Evolutionary conservation across 106 monocot species (phyloP).

Genomic region (Dendrobium nobile): DNA sequence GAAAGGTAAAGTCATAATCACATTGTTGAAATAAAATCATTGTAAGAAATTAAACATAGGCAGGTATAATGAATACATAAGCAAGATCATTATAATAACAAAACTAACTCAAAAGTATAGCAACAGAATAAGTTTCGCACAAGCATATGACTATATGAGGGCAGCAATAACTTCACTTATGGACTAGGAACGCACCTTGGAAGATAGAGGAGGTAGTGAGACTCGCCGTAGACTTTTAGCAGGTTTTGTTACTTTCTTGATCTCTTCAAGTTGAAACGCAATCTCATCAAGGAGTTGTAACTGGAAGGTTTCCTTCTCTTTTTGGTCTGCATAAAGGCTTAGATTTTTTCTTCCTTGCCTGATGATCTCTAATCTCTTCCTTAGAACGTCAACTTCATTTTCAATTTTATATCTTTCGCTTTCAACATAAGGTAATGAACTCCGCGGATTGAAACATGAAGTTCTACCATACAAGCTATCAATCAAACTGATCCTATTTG

Average conservation of each 20-base stretch:
- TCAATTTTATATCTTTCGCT: conserved; percentile 47
- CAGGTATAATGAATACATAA: neutral
- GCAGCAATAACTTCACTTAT: neutral
- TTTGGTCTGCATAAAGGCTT: conserved; percentile 28
- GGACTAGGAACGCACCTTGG: conserved; percentile 25
- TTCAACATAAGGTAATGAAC: conserved; percentile 44
- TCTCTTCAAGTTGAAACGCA: conserved; percentile 44
- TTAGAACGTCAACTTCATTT: conserved; percentile 62
- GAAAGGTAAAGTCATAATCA: neutral
- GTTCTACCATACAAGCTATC: conserved; percentile 10
- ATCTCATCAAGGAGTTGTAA: conserved; percentile 64
- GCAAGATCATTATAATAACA: neutral
- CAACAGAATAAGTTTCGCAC: neutral
- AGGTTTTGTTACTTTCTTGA: conserved; percentile 32
- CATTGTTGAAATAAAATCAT: neutral
- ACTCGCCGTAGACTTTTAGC: conserved; percentile 17
- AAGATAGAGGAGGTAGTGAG: conserved; percentile 43
- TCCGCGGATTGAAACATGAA: conserved; percentile 22
- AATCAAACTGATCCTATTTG: conserved; percentile 5
- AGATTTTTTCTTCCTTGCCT: conserved; percentile 64
- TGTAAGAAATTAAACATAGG: neutral
- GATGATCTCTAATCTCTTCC: conserved; percentile 57
- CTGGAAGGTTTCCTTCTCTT: conserved; percentile 39
- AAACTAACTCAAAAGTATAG: neutral
- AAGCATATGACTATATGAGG: neutral